Evolutionary conservation across 1,139 yeast genomes (phyloP).

Genomic region (Saccharomyces pastorianus): DNA sequence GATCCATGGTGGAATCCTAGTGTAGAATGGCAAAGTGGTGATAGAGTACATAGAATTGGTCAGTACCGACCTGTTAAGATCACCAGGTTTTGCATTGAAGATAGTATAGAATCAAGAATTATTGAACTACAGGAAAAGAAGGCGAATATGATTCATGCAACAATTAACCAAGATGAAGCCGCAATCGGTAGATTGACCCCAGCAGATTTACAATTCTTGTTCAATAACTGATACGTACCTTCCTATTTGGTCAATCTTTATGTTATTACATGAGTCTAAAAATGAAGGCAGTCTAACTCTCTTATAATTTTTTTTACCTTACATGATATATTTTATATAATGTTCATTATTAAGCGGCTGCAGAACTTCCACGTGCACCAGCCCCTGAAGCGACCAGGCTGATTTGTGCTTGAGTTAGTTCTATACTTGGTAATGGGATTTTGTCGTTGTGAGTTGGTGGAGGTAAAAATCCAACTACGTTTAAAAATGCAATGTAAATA

Average conservation of each 20-base stretch:
- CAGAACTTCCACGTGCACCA: constrained; percentile 66
- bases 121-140: constrained; percentile 93
- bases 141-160: constrained; percentile 96
- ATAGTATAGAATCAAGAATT: constrained; percentile 91
- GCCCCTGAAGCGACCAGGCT: constrained; percentile 68
- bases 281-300: neutral
- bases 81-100: constrained; percentile 87
- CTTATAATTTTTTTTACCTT: constrained; percentile 33
- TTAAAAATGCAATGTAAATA: constrained; percentile 68
- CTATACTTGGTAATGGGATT: constrained; percentile 48
- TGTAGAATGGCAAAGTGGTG: constrained; percentile 97
- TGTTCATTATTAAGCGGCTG: constrained; percentile 8
- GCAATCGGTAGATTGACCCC: constrained; percentile 85
- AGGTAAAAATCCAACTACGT: constrained; percentile 70
- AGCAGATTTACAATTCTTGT: constrained; percentile 87
- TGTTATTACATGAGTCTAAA: no score
- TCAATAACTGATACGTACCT: constrained; percentile 54
- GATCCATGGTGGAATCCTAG: constrained; percentile 99
- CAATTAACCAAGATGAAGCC: constrained; percentile 83
- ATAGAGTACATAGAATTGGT: constrained; percentile 95
- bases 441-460: constrained; percentile 42
- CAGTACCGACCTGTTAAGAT: constrained; percentile 90
- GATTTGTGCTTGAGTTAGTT: constrained; percentile 51
- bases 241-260: no score
- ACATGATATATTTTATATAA: neutral